Evolutionary conservation across 2,329 filamentous ascomycete genomes (phyloP), one percentile per base, ranked within the genome.

Genomic region (Thielaviopsis cerberus): DNA sequence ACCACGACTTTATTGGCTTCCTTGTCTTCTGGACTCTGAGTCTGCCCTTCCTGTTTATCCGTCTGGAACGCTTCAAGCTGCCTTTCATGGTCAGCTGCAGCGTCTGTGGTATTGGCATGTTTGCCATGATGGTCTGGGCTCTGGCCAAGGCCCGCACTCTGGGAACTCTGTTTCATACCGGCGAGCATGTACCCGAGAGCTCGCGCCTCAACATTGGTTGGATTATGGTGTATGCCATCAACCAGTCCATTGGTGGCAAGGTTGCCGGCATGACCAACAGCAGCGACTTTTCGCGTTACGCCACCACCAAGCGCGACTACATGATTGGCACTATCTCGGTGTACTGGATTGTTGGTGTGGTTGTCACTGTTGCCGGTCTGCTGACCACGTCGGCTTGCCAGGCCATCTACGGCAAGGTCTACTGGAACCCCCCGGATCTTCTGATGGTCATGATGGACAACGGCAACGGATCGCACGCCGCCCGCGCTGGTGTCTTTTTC

Each of bases 21-120:
- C 72, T 77, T 56, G 64, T 78, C 50, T 78, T 78, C 64, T 78
- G 75, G 70, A 68, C 73, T 27, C 63, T 74, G 22, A 76, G 76
- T 17, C 67, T 70, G 0, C 75, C 74, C 0, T 74, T 78, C 60
- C 64, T 77, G 2, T 73, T 71, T 65, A 70, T 77, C n/a, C 69
- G 70, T 0, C 74, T 74, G 0, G 74, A 76, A 60, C 71, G 70
- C n/a, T 75, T 74, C 65, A 74, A 72, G 64, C 64, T 72, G 4
- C 73, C 72, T 0, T 76, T 76, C 61, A 66, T 72, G 45, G 61
- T 74, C 20, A 70, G 72, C 5, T 72, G 68, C 53, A 63, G 69
- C 4, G 73, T 72, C 63, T 74, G 71, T 58, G 70, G 70, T 15
- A 17, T 73, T 3, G 72, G 69, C 15, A 76, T 76, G 74, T 53